Evolutionary conservation across 306 rosid genomes (phyloP), one percentile per base, ranked within the genome.

Genomic region (Hippophae tibetana): DNA sequence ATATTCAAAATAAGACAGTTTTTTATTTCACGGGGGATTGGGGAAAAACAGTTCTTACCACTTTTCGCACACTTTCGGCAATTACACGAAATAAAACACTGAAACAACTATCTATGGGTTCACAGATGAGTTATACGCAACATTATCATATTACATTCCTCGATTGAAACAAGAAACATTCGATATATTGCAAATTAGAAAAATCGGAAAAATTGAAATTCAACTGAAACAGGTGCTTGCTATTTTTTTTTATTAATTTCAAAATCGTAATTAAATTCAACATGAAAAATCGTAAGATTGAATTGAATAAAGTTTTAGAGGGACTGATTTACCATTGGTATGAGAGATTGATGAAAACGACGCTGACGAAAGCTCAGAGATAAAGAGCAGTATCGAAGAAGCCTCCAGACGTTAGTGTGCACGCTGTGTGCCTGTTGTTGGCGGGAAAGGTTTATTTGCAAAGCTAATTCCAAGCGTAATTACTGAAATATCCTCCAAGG

Each of bases 311-410:
- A 47, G 27, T 14, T 52, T 40, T 9, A 10, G 12, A 46, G 47
- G 26, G 56, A 55, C 25, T 10, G 60, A 41, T 52, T 58, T 66
- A 72, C 77, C 77, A 72, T 72, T 14, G 68, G 38, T 13, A 25
- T 31, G 38, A 31, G 26, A 62, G 25, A 9, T 43, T n/a, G 63
- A 49, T 7, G 58, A 63, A 9, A 53, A 54, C 7, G 47, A 56
- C 23, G 47, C 7, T 40, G 23, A 25, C 46, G 13, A 42, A 26
- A 47, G 63, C 46, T 12, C 11, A n/a, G 59, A 44, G 40, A 42
- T 51, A 23, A 26, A 1, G 7, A 43, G 23, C 23, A 18, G 48
- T 68, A 52, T 8, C 23, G 38, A 69, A 61, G 73, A 61, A 69
- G 67, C 56, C 57, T 54, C 67, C 52, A 6, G 42, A 6, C 31